phyloP scores from a whole-genome alignment of 768 basidiomycete genomes.

The Gloeopeniophorella convolvens region DNA sequence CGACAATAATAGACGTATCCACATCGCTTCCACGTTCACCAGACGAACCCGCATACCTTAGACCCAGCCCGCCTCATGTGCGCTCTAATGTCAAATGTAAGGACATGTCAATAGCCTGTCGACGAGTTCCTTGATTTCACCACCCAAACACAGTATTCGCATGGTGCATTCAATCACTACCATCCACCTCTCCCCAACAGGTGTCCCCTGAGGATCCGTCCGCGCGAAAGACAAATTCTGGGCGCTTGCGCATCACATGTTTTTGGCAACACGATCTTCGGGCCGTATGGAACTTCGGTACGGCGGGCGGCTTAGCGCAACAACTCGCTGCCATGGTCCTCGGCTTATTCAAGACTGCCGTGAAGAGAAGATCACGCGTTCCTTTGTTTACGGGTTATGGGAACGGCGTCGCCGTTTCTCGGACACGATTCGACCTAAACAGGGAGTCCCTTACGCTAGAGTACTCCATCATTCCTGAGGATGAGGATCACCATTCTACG shows the following conservation, averaged over 20 bases:
- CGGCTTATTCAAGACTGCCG: slow-evolving; percentile 75
- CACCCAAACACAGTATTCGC: slow-evolving; percentile 55
- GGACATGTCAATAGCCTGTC: slow-evolving; percentile 26
- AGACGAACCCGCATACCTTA: slow-evolving; percentile 86
- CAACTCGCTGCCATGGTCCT: slow-evolving; percentile 83
- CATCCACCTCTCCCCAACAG: slow-evolving; percentile 29
- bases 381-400: slow-evolving; percentile 76
- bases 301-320: slow-evolving; percentile 57
- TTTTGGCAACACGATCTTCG: slow-evolving; percentile 96
- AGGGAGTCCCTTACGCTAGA: slow-evolving; percentile 78
- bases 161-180: slow-evolving; percentile 82
- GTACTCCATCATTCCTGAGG: slow-evolving; percentile 76
- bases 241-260: slow-evolving; percentile 73
- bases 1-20: slow-evolving; percentile 83
- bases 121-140: slow-evolving; percentile 8
- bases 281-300: slow-evolving; percentile 75
- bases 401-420: slow-evolving; percentile 73
- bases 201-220: slow-evolving; percentile 25
- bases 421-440: slow-evolving; percentile 71
- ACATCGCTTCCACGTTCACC: slow-evolving; percentile 89
- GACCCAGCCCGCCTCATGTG: slow-evolving; percentile 89
- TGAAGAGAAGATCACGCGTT: slow-evolving; percentile 66
- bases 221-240: slow-evolving; percentile 17
- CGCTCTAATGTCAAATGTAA: slow-evolving; percentile 75
- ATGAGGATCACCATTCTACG: slow-evolving; percentile 41